Percentiles rank a stretch among this genome's conserved stretches.
Evolutionary conservation across 495 filamentous ascomycete genomes (phyloP).

Genomic region (Penicillium nucicola): DNA sequence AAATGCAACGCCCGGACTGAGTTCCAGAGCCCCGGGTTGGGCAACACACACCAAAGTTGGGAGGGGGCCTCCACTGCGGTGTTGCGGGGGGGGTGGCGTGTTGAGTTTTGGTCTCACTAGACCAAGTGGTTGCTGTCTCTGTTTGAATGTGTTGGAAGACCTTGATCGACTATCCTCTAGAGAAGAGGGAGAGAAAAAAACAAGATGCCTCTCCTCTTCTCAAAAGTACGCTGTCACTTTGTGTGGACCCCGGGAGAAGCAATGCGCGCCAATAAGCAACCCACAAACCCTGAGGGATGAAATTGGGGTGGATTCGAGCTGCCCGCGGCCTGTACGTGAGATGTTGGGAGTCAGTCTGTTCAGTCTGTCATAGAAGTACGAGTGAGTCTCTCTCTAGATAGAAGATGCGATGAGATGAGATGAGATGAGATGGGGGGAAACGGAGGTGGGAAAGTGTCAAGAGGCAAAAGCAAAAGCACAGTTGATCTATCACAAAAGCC

Average conservation of each 20-base stretch:
- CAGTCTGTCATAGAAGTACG: no score
- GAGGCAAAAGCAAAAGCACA: neutral
- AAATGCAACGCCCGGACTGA: conserved; percentile 22
- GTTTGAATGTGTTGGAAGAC: no score
- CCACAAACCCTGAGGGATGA: neutral
- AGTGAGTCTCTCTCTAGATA: no score
- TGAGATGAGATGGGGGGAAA: neutral
- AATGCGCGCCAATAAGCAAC: conserved; percentile 9
- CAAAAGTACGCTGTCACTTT: conserved; percentile 22
- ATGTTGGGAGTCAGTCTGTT: no score
- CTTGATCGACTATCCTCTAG: no score
- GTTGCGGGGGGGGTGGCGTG: neutral
- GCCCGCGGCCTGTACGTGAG: neutral
- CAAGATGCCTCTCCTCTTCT: conserved; percentile 4
- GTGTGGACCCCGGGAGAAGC: conserved; percentile 7
- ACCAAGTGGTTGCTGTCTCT: neutral
- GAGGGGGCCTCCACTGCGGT: conserved; percentile 12
- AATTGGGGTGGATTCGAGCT: no score
- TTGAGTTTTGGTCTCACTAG: no score
- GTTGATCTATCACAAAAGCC: conserved; percentile 18
- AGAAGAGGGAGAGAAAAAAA: conserved; percentile 1
- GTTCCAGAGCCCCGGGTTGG: conserved; percentile 25
- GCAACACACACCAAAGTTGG: conserved; percentile 14
- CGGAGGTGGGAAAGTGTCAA: neutral
- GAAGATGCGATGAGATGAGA: neutral